Conservation (phyloP, 805 yeast species). For the Ogataea pignaliae region DNA sequence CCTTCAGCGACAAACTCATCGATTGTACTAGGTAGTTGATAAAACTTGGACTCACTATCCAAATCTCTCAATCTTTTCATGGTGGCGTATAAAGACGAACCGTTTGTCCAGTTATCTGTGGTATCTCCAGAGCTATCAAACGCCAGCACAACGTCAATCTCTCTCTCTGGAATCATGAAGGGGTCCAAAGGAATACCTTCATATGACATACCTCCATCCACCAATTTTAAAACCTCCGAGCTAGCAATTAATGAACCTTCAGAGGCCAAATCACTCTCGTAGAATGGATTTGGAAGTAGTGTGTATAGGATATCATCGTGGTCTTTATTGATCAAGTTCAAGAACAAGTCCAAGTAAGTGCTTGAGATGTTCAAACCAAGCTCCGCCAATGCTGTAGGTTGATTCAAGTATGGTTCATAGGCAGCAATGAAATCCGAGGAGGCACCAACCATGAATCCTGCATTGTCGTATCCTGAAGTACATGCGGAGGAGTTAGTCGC, state of each 20-base stretch:
- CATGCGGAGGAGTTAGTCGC: slow-evolving; percentile 44
- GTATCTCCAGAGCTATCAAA: slow-evolving; percentile 65
- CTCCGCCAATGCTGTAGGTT: slow-evolving; percentile 6
- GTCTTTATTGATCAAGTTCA: slow-evolving; percentile 39
- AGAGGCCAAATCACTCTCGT: slow-evolving; percentile 27
- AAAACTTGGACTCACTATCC: slow-evolving; percentile 57
- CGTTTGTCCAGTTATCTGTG: slow-evolving; percentile 56
- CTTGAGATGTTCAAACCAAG: slow-evolving; percentile 17
- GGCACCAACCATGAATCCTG: slow-evolving; percentile 72
- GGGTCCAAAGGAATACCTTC: slow-evolving; percentile 66
- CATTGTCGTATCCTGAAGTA: slow-evolving; percentile 65
- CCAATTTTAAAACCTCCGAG: slow-evolving; percentile 15
- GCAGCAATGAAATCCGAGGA: slow-evolving; percentile 61
- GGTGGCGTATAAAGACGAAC: slow-evolving; percentile 49
- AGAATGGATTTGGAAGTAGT: slow-evolving; percentile 43
- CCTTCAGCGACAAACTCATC: slow-evolving; percentile 53
- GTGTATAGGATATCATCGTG: slow-evolving; percentile 40
- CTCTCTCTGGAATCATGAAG: slow-evolving; percentile 52
- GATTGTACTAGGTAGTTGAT: slow-evolving; percentile 60
- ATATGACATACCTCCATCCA: slow-evolving; percentile 31
- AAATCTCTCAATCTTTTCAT: slow-evolving; percentile 43
- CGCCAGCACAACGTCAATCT: slow-evolving; percentile 59
- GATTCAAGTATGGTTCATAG: slow-evolving; percentile 8
- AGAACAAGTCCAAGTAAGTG: slow-evolving; percentile 9
- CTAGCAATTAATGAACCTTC: slow-evolving; percentile 23